A percentile compares a stretch with the other conserved stretches of the same genome.
Evolutionary conservation across 192 early-diverging fungal species (phyloP).

Genomic region (Coemansia sp.): DNA sequence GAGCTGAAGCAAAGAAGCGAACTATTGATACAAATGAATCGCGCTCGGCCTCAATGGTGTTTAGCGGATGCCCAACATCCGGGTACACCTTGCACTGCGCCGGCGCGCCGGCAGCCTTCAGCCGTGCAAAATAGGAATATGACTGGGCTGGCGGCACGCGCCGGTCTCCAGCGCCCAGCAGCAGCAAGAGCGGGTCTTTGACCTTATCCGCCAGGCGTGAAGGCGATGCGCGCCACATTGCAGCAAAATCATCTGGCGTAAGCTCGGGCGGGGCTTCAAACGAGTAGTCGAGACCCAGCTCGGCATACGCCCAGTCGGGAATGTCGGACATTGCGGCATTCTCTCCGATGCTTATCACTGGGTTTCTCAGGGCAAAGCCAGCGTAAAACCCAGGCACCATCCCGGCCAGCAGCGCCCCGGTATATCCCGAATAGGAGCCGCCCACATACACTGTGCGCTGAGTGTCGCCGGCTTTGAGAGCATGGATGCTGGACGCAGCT

Average conservation of each 20-base stretch:
- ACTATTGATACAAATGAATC: slow-evolving; percentile 42
- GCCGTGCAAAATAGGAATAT: slow-evolving; percentile 35
- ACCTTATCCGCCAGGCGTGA: slow-evolving; percentile 57
- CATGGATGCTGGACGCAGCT: slow-evolving; percentile 31
- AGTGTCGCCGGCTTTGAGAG: slow-evolving; percentile 45
- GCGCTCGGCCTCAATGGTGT: slow-evolving; percentile 60
- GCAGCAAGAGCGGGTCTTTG: slow-evolving; percentile 61
- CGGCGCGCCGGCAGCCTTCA: slow-evolving; percentile 41
- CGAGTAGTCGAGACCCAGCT: slow-evolving; percentile 59
- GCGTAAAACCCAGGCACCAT: slow-evolving; percentile 61
- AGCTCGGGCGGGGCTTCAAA: slow-evolving; percentile 58
- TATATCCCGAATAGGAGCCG: slow-evolving; percentile 73
- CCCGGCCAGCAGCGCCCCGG: slow-evolving; percentile 58
- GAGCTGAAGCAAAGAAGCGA: slow-evolving; percentile 38
- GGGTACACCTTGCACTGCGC: slow-evolving; percentile 58
- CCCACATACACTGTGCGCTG: slow-evolving; percentile 60
- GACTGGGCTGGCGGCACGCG: slow-evolving; percentile 72
- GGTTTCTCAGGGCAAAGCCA: slow-evolving; percentile 67
- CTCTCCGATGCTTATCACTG: slow-evolving; percentile 65
- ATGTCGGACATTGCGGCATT: slow-evolving; percentile 64
- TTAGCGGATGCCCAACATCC: slow-evolving; percentile 59
- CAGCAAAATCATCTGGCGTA: slow-evolving; percentile 56
- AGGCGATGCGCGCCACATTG: slow-evolving; percentile 60
- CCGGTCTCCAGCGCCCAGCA: slow-evolving; percentile 66
- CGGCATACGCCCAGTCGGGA: slow-evolving; percentile 71